Percentiles rank a stretch among this genome's conserved stretches.
Conservation (phyloP, 495 filamentous ascomycete species). For the Daldinia vernicosa region DNA sequence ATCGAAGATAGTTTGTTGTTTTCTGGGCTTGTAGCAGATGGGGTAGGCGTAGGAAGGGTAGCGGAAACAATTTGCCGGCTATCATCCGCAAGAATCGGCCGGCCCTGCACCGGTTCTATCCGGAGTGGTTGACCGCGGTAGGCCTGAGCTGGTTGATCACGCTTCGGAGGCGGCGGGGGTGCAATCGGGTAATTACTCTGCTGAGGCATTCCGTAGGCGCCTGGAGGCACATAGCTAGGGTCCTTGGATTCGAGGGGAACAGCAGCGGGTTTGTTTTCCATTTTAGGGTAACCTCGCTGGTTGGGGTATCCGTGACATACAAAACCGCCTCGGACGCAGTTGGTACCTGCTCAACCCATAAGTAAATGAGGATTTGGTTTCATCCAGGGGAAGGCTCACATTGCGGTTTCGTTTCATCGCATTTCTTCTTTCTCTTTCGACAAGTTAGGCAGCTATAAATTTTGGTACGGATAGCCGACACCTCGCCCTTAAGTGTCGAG, state of each 20-base stretch:
- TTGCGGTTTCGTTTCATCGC: slow-evolving; percentile 92
- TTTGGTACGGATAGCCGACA: slow-evolving; percentile 34
- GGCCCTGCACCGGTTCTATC: slow-evolving; percentile 64
- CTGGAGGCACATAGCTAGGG: slow-evolving; percentile 66
- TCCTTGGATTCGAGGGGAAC: slow-evolving; percentile 89
- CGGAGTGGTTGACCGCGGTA: slow-evolving; percentile 64
- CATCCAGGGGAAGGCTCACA: slow-evolving; percentile 64
- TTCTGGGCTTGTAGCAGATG: slow-evolving; percentile 61
- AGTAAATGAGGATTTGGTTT: slow-evolving; percentile 24
- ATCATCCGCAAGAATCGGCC: slow-evolving; percentile 59
- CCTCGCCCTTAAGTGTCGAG: slow-evolving; percentile 23
- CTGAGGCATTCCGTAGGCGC: slow-evolving; percentile 64
- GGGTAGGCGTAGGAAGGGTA: slow-evolving; percentile 53
- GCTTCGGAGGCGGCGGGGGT: slow-evolving; percentile 50
- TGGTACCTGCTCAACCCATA: slow-evolving; percentile 70
- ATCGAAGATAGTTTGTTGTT: slow-evolving; percentile 64
- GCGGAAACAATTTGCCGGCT: slow-evolving; percentile 59
- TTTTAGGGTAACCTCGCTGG: slow-evolving; percentile 74
- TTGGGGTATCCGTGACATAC: slow-evolving; percentile 90
- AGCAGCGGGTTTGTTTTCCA: slow-evolving; percentile 67
- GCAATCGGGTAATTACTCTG: slow-evolving; percentile 51
- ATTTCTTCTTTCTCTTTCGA: slow-evolving; percentile 96
- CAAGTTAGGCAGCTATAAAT: slow-evolving; percentile 83
- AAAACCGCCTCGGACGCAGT: slow-evolving; percentile 91
- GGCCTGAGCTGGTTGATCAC: slow-evolving; percentile 57